These are phyloP conservation scores for Harrya chromipes DNA, from an alignment of 768 basidiomycete genomes.

Conservation along the genomic window DNA sequence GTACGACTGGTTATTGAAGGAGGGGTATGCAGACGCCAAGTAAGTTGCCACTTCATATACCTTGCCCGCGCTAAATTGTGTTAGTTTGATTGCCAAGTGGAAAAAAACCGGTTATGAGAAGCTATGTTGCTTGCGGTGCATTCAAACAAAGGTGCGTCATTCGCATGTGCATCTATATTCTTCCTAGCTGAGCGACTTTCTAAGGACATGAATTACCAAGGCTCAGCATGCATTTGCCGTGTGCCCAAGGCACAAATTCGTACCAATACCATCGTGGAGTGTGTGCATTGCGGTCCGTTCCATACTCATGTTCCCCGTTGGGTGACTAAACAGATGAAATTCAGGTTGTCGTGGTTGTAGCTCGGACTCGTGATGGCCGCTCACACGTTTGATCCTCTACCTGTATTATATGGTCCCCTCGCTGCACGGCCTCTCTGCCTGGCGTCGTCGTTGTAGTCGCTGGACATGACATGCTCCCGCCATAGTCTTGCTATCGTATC, in stretches of 20 bases:
- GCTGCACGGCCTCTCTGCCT: background rate
- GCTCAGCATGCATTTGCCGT: slow-evolving; percentile 95
- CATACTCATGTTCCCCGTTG: background rate
- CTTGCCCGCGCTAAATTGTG: slow-evolving; percentile 3
- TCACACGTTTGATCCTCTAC: background rate
- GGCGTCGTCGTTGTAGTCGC: background rate
- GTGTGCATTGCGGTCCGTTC: slow-evolving; percentile 90
- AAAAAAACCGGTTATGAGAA: slow-evolving; percentile 99
- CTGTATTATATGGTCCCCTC: background rate
- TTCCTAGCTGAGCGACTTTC: slow-evolving; percentile 8
- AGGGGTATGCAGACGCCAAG: slow-evolving; percentile 97
- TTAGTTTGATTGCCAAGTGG: slow-evolving; percentile 96
- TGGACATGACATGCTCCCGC: background rate
- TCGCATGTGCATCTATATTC: slow-evolving; percentile 2
- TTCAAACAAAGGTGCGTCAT: slow-evolving; percentile 76
- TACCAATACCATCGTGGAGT: slow-evolving; percentile 89
- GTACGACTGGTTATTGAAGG: slow-evolving; percentile 97
- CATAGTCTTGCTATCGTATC: background rate
- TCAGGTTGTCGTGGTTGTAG: slow-evolving; percentile 88
- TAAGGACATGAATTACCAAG: slow-evolving; percentile 99
- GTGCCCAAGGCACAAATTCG: slow-evolving; percentile 95
- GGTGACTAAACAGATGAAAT: slow-evolving; percentile 13
- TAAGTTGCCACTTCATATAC: slow-evolving; percentile 39
- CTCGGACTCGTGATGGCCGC: slow-evolving; percentile 63
- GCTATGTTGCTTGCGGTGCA: slow-evolving; percentile 93